Evolutionary conservation across 306 rosid species (phyloP).

Genomic region (Sindora glabra): DNA sequence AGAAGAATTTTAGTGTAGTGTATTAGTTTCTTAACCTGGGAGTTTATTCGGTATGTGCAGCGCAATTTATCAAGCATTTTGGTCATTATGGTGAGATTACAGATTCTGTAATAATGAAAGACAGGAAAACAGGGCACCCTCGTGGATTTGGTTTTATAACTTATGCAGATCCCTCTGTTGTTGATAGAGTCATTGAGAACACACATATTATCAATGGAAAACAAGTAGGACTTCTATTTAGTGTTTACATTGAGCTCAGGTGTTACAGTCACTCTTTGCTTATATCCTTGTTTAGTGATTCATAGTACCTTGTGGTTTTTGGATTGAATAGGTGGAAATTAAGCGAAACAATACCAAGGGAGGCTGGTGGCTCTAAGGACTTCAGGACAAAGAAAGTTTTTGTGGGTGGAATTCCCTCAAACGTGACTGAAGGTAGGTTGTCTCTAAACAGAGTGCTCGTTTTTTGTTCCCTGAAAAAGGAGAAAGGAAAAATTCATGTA

Average conservation of each 20-base stretch:
- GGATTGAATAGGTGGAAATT: conserved; percentile 64
- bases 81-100: conserved; percentile 86
- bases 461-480: conserved; percentile 6
- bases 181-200: conserved; percentile 73
- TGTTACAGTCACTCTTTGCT: too few relatives aligned
- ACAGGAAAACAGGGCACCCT: conserved; percentile 70
- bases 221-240: conserved; percentile 49
- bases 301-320: not conserved
- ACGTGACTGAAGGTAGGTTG: conserved; percentile 70
- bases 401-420: conserved; percentile 90
- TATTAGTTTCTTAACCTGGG: not conserved
- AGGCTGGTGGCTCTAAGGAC: conserved; percentile 71
- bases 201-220: conserved; percentile 65
- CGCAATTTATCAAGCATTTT: conserved; percentile 66
- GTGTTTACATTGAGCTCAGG: too few relatives aligned
- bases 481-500: too few relatives aligned
- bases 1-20: too few relatives aligned
- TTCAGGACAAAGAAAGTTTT: conserved; percentile 88
- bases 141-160: conserved; percentile 91
- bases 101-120: conserved; percentile 91
- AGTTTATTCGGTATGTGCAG: conserved; percentile 21
- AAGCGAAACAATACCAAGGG: conserved; percentile 96
- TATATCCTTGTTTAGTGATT: too few relatives aligned
- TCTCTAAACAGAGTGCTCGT: conserved; percentile 10
- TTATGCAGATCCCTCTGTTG: conserved; percentile 78